Percentiles rank a stretch among this genome's conserved stretches.
Evolutionary conservation across 2,329 filamentous ascomycete genomes (phyloP).

Genomic region (Claviceps spartinae): DNA sequence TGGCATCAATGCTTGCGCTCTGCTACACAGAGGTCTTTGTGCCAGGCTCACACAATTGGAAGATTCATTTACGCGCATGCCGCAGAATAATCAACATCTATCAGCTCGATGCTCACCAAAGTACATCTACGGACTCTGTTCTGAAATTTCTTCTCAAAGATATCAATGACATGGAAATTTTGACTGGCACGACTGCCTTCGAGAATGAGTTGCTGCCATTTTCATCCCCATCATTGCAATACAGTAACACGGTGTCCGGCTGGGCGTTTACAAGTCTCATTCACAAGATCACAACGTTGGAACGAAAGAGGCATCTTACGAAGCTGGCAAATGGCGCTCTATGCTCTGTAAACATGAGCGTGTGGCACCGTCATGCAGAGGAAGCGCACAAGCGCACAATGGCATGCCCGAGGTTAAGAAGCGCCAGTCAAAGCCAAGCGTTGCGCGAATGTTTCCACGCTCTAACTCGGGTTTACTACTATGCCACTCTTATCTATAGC

Average conservation of each 20-base stretch:
- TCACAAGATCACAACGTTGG: slow-evolving; percentile 2
- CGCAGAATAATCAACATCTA: slow-evolving; percentile 3
- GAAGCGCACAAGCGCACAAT: not conserved
- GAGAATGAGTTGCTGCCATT: not conserved
- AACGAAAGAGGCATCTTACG: not conserved
- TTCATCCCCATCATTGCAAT: not conserved
- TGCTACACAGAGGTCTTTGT: slow-evolving; percentile 7
- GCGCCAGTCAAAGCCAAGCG: slow-evolving; percentile 1
- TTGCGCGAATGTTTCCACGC: slow-evolving; percentile 8
- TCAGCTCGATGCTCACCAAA: not conserved
- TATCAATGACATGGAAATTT: slow-evolving; percentile 4
- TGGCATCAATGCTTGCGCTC: slow-evolving; percentile 6
- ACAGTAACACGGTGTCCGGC: not conserved
- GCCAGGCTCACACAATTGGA: slow-evolving; percentile 5
- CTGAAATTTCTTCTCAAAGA: slow-evolving; percentile 6
- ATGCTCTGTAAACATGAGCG: slow-evolving; percentile 1
- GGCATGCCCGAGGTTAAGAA: slow-evolving; percentile 6
- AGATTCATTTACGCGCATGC: slow-evolving; percentile 5
- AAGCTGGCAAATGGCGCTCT: not conserved
- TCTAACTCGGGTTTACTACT: slow-evolving; percentile 8
- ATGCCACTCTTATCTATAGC: slow-evolving; percentile 10
- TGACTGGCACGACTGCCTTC: slow-evolving; percentile 4
- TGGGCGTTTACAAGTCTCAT: slow-evolving; percentile 6
- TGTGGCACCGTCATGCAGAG: not conserved
- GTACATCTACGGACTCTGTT: slow-evolving; percentile 1